Conservation (phyloP, 352 stramenopile genomes). For the Globisporangium acanthophoron region DNA sequence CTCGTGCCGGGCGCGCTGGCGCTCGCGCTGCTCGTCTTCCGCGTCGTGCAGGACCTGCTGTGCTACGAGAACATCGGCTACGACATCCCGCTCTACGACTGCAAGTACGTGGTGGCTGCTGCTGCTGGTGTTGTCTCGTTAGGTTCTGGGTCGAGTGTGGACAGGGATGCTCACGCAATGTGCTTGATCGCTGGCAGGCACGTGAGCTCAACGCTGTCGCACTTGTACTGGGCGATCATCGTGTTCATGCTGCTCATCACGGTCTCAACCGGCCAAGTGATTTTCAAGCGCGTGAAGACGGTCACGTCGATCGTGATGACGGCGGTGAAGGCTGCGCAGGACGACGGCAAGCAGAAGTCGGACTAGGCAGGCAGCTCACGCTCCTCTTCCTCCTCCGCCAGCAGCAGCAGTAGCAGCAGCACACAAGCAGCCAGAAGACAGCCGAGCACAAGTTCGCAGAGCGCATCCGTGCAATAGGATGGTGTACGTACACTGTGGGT, state of each 20-base stretch:
- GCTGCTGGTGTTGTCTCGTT: background rate
- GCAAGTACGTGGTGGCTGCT: conserved; percentile 66
- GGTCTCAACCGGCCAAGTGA: conserved; percentile 77
- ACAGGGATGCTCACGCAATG: too few relatives aligned
- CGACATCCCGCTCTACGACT: conserved; percentile 86
- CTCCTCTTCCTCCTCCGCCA: background rate
- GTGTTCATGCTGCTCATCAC: conserved; percentile 86
- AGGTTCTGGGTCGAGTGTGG: background rate
- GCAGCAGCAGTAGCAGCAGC: too few relatives aligned
- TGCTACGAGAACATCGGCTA: conserved; percentile 85
- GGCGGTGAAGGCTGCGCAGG: conserved; percentile 44
- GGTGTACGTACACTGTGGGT: too few relatives aligned
- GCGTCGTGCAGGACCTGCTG: conserved; percentile 78
- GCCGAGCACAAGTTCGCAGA: background rate
- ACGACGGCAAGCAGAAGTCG: conserved; percentile 47
- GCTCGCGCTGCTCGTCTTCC: conserved; percentile 84
- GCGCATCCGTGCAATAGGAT: background rate
- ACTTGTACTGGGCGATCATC: conserved; percentile 85
- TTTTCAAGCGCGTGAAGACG: conserved; percentile 78
- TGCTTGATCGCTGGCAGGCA: conserved; percentile 31
- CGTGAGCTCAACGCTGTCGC: conserved; percentile 79
- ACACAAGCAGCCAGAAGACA: background rate
- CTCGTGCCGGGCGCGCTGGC: conserved; percentile 90
- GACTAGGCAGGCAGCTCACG: conserved; percentile 27
- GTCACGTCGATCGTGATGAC: conserved; percentile 68